These are phyloP conservation scores for Boletus vermiculosoides DNA, from an alignment of 768 basidiomycete species.

Conservation along the genomic window DNA sequence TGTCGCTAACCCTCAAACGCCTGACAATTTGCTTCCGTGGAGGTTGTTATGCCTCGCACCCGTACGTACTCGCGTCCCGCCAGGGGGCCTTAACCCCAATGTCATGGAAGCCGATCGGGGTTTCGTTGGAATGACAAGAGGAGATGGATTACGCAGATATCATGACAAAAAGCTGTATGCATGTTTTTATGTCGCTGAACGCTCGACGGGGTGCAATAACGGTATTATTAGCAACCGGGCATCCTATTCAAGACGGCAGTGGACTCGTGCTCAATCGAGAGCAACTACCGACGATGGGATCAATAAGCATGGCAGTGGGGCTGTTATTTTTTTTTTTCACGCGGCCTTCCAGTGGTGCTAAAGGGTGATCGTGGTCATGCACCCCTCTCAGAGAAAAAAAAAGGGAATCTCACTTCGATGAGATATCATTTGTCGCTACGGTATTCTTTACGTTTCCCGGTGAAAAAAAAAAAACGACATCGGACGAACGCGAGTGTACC, in stretches of 20 bases:
- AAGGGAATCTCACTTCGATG: background rate
- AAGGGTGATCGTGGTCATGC: background rate
- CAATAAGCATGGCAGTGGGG: background rate
- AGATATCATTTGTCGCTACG: conserved; percentile 2
- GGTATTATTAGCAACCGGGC: conserved; percentile 14
- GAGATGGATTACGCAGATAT: conserved; percentile 14
- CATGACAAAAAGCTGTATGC: conserved; percentile 7
- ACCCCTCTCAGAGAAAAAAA: background rate
- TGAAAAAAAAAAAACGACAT: background rate
- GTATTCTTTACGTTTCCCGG: conserved; percentile 11
- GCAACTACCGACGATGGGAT: background rate
- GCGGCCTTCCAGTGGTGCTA: background rate
- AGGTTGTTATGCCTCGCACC: background rate
- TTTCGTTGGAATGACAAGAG: conserved; percentile 1
- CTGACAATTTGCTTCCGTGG: conserved; percentile 14
- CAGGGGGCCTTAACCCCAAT: conserved; percentile 3
- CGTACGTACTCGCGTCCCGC: conserved; percentile 15
- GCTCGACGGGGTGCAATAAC: conserved; percentile 4
- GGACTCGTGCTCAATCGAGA: conserved; percentile 1
- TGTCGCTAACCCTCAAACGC: conserved; percentile 5
- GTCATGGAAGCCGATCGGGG: conserved; percentile 3
- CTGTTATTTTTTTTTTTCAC: background rate
- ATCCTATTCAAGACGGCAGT: conserved; percentile 6
- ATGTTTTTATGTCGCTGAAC: conserved; percentile 4
- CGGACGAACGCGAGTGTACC: background rate